Base-by-base conservation (phyloP, 2,329 filamentous ascomycete species). In the Sporothrix brasiliensis region DNA sequence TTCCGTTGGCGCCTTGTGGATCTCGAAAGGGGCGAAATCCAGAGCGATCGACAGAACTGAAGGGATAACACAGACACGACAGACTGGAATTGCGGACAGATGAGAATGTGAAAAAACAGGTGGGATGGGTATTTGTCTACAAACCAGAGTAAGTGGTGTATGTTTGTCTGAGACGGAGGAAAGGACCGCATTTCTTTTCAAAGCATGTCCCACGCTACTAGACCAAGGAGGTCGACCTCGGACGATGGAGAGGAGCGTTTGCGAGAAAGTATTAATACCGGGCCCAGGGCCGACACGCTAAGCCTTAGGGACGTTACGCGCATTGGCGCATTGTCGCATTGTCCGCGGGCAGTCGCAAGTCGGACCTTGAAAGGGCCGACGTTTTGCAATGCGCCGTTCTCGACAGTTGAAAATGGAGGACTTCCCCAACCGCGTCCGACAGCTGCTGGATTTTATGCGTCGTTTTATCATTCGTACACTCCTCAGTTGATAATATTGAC, bases 401-500 rank as follows among this genome's bases (percentile, higher is more conserved):
- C 1, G 19, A 6, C 56, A 14, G 56, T 60, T 41, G 56, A 61
- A 61, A 61, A 61, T 39, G 56, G 56, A 61, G 56, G 56, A 61
- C 56, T 44, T 61, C 56, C 54, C 56, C 56, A 61, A 61, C 34
- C 56, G 56, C 56, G 56, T 61, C 56, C 56, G 56, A 21, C 19
- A 61, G 56, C 34, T 61, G 21, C 24, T 16, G 10, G 10, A 34
- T 6, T 61, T 60, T 9, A 61, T 58, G 54, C 54, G 39, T 39
- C 27, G 13, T 7, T 13, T 16, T 6, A n/a, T n/a, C n/a, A n/a
- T n/a, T n/a, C n/a, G n/a, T n/a, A 16, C 13, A 16, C 14, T 19
- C 16, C 4, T 49, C 41, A 1, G 13, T 49, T 49, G 5, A 3
- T 16, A 1, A 16, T 14, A 19, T 49, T 19, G 14, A 19, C 5